These are phyloP conservation scores for Conticribra weissflogii DNA, from an alignment of 108 stramenopile species.

Conservation along the genomic window DNA sequence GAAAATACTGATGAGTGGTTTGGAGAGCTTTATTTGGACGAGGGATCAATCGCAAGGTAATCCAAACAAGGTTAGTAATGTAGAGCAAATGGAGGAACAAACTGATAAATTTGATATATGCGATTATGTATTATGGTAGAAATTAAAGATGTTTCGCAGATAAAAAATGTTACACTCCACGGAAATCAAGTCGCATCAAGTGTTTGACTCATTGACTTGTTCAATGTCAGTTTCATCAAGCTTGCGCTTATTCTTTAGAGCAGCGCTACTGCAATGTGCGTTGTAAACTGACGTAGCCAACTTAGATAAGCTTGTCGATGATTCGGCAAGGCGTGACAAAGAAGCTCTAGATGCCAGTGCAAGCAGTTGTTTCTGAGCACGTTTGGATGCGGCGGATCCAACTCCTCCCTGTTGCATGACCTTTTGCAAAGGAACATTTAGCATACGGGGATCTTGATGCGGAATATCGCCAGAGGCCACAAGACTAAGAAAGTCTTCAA, in stretches of 20 bases:
- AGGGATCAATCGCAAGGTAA: no score
- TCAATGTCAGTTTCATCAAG: neutral
- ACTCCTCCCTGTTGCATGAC: slow-evolving; percentile 30
- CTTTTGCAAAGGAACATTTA: slow-evolving; percentile 78
- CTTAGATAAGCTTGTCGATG: slow-evolving; percentile 2
- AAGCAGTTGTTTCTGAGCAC: slow-evolving; percentile 41
- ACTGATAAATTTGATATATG: no score
- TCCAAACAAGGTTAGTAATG: no score
- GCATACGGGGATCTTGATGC: slow-evolving; percentile 79
- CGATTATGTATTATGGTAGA: no score
- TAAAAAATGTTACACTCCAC: no score
- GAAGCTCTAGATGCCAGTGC: slow-evolving; percentile 8
- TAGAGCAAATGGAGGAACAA: no score
- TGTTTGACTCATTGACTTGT: neutral
- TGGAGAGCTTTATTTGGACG: no score
- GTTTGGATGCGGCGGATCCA: slow-evolving; percentile 25
- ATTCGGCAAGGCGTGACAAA: slow-evolving; percentile 7
- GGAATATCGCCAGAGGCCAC: slow-evolving; percentile 90
- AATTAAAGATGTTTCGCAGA: no score
- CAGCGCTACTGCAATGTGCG: neutral
- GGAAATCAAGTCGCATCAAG: no score
- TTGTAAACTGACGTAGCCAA: neutral
- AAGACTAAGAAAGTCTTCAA: slow-evolving; percentile 90
- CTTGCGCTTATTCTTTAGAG: slow-evolving; percentile 9
- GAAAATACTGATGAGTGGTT: no score